These are phyloP conservation scores for Rubia tinctorum DNA, from an alignment of 305 asterid genomes.

Conservation along the genomic window DNA sequence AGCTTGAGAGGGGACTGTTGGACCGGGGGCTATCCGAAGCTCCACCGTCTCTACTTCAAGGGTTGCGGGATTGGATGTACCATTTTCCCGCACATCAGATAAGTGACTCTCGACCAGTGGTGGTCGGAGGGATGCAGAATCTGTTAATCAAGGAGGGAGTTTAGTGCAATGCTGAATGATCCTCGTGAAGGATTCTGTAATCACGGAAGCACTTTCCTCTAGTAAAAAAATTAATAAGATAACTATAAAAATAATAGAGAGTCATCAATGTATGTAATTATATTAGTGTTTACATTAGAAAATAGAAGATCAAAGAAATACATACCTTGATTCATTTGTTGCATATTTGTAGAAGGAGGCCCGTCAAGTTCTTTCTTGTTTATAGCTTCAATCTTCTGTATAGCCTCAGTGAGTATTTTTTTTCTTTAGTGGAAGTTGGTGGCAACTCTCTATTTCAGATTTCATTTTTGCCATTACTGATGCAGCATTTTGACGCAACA, in stretches of 20 bases:
- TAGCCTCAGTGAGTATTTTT: slow-evolving; percentile 42
- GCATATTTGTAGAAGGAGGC: too few species aligned
- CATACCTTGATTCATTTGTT: slow-evolving; percentile 17
- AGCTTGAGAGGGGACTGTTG: too few species aligned
- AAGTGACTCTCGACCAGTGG: neutral
- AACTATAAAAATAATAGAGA: neutral
- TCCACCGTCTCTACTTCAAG: too few species aligned
- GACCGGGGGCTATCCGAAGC: too few species aligned
- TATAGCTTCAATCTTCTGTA: slow-evolving; percentile 17
- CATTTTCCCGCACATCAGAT: neutral
- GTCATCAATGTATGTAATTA: too few species aligned
- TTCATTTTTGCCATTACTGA: slow-evolving; percentile 28
- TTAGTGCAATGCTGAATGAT: slow-evolving; percentile 5
- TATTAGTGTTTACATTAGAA: neutral
- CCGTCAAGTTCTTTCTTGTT: slow-evolving; percentile 9
- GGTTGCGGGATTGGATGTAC: too few species aligned
- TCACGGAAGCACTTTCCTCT: slow-evolving; percentile 12
- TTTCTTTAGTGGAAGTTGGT: slow-evolving; percentile 21
- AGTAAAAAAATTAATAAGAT: neutral
- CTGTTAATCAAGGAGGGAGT: too few species aligned
- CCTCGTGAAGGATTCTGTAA: slow-evolving; percentile 19
- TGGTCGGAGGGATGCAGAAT: too few species aligned
- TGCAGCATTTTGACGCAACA: slow-evolving; percentile 37
- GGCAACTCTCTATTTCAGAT: slow-evolving; percentile 28
- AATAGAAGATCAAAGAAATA: neutral